Base-by-base conservation (phyloP, 768 basidiomycete species). In the Boletus tomentosulus region DNA sequence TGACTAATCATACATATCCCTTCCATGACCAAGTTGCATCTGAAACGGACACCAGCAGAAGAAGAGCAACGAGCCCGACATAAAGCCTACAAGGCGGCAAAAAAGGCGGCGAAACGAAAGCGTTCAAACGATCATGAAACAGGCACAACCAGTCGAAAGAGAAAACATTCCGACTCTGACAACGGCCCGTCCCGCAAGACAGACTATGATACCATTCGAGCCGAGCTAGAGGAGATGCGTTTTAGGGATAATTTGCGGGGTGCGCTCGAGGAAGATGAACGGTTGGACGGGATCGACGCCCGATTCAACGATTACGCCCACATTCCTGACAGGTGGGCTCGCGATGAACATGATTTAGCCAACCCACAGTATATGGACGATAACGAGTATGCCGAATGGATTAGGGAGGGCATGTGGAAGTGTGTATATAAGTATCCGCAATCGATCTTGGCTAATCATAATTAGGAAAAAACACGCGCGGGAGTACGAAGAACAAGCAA, bases 311-410 rank as follows among this genome's bases (percentile, higher is more conserved):
- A 81, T 44, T 88, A 83, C 66, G 76, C 78, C 2, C 88, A 89
- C 67, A 73, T 92, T 3, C 92, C 91, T 5, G 75, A 80, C 59
- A 78, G 89, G 38, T 92, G 89, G 87, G 67, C 59, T 1, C 53
- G 43, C 33, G 68, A 82, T 66, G 60, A 71, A 68, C 65, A 76
- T 70, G 61, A 80, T 73, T 38, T 68, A 63, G 57, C 48, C 42
- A 69, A 82, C 54, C 74, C 76, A 28, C 66, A 62, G 45, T 58
- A 66, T 46, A 87, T 95, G 87, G 85, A 86, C 55, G 92, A 94
- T 8, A 87, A 94, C 59, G 86, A 91, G 55, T 96, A 96, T 60
- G 82, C 87, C 2, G 89, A 92, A 61, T 95, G 89, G 88, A 73
- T 96, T 48, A 75, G 93, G 57, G 71, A 78, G 25, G 91, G 90